Evolutionary conservation across 192 early-diverging fungal species (phyloP).

Genomic region (Backusella mclennaniae): DNA sequence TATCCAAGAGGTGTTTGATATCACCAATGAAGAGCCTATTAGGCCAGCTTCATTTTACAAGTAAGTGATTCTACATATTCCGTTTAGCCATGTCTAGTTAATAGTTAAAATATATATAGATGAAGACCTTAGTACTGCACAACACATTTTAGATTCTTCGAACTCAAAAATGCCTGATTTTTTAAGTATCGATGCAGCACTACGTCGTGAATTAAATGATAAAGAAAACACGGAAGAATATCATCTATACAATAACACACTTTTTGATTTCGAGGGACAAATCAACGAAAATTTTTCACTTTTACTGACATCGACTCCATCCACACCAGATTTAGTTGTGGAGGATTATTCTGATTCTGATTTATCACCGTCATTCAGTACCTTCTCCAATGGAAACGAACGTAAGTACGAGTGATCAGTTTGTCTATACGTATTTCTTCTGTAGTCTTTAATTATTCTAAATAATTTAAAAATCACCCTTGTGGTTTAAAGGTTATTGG

Average conservation of each 20-base stretch:
- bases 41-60: slow-evolving; percentile 89
- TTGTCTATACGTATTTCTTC: background rate
- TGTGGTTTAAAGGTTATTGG: slow-evolving; percentile 18
- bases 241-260: background rate
- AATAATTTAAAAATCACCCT: background rate
- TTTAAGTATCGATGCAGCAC: slow-evolving; percentile 72
- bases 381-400: background rate
- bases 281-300: background rate
- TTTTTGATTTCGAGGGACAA: background rate
- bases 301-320: background rate
- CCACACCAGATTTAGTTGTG: slow-evolving; percentile 13
- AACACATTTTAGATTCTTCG: slow-evolving; percentile 77
- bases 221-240: slow-evolving; percentile 21
- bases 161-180: slow-evolving; percentile 90
- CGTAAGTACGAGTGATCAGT: background rate
- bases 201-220: slow-evolving; percentile 54
- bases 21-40: slow-evolving; percentile 91
- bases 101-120: slow-evolving; percentile 42
- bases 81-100: background rate
- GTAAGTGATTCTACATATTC: slow-evolving; percentile 36
- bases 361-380: background rate
- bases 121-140: slow-evolving; percentile 72
- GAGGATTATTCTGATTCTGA: slow-evolving; percentile 16
- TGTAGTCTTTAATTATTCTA: background rate
- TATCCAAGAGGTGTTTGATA: slow-evolving; percentile 82